Evolutionary conservation across 140 eudicot genomes (phyloP).

Genomic region (Anethum foeniculum): DNA sequence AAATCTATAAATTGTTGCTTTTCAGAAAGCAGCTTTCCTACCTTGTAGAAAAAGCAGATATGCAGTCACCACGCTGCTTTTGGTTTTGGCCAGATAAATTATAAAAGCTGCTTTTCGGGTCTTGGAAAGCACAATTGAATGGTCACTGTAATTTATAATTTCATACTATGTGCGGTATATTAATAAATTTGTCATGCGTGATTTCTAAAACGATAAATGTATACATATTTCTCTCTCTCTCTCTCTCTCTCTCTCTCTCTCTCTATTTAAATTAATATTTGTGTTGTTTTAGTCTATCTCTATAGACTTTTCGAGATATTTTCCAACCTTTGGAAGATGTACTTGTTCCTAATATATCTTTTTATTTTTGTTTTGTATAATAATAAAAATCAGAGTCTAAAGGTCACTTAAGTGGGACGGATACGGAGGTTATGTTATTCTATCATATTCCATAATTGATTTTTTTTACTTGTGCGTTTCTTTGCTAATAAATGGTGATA

Average conservation of each 20-base stretch:
- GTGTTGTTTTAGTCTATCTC: background rate
- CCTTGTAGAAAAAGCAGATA: background rate
- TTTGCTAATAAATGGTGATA: background rate
- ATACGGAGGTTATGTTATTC: background rate
- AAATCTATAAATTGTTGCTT: background rate
- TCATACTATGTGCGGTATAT: background rate
- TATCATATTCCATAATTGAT: background rate
- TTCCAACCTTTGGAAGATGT: background rate
- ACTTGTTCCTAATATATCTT: background rate
- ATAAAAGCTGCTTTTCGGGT: background rate
- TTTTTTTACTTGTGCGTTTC: background rate
- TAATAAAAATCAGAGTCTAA: background rate
- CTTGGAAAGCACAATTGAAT: background rate
- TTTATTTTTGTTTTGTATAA: background rate
- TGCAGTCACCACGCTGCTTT: no score
- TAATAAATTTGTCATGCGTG: background rate
- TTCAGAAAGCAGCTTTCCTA: background rate
- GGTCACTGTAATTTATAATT: background rate
- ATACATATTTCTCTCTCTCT: background rate
- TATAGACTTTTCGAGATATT: background rate
- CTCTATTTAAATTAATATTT: no score
- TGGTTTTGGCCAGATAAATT: background rate
- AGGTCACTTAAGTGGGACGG: background rate
- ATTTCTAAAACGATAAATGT: background rate
- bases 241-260: no score